These are phyloP conservation scores for Brassica cretica DNA, from an alignment of 345 rosid genomes.

Conservation along the genomic window DNA sequence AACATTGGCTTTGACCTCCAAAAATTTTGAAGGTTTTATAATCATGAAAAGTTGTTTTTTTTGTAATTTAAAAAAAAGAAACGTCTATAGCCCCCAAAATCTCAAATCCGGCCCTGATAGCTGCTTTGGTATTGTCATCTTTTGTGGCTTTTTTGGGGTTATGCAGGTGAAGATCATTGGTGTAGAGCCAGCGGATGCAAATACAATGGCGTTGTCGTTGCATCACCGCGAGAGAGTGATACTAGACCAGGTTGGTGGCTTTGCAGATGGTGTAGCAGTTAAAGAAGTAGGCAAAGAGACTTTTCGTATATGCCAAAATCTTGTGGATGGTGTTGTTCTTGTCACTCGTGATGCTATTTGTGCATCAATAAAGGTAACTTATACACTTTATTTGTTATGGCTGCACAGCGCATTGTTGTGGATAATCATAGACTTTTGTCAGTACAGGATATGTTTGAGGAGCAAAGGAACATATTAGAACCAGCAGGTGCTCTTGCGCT, in stretches of 20 bases:
- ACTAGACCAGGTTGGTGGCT: constrained; percentile 89
- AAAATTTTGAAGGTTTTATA: too few relatives aligned
- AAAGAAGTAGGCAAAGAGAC: constrained; percentile 96
- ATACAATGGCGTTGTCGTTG: constrained; percentile 95
- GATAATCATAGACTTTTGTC: constrained; percentile 19
- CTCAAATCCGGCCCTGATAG: neutral
- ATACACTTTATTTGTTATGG: neutral
- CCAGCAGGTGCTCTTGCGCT: constrained; percentile 98
- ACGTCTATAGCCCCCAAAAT: too few relatives aligned
- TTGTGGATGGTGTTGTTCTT: constrained; percentile 93
- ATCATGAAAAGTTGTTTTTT: too few relatives aligned
- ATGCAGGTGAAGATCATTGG: constrained; percentile 89
- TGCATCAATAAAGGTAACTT: constrained; percentile 85
- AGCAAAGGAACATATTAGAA: constrained; percentile 89
- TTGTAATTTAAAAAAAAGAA: too few relatives aligned
- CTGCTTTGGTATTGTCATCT: neutral
- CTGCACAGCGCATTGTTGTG: neutral
- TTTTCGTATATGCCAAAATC: constrained; percentile 74
- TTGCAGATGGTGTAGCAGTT: constrained; percentile 99
- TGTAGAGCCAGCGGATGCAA: constrained; percentile 92
- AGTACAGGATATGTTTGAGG: constrained; percentile 95
- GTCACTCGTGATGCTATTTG: constrained; percentile 98
- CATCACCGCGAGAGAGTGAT: constrained; percentile 90
- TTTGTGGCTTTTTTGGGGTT: constrained; percentile 15
- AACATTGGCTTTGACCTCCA: too few relatives aligned